phyloP scores from a whole-genome alignment of 331 rosid species.

The Malus hybrid region DNA sequence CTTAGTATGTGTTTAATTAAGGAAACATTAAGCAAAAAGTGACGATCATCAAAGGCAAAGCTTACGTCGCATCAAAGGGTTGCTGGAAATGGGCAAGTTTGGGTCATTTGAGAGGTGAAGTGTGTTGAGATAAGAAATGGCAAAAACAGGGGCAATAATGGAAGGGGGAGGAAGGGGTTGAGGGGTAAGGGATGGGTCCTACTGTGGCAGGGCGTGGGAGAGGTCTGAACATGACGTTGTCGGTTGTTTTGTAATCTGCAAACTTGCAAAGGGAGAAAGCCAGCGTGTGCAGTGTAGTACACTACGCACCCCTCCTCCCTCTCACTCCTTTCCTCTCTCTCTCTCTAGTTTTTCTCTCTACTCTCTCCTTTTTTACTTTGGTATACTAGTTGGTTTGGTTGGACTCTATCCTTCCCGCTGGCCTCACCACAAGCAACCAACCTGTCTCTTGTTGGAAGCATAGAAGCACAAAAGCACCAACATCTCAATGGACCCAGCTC shows the following conservation, averaged over 20 bases:
- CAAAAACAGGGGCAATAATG: conserved; percentile 30
- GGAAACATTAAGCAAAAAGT: conserved; percentile 11
- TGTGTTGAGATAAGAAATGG: conserved; percentile 27
- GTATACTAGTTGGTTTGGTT: background rate
- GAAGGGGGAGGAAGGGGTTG: conserved; percentile 16
- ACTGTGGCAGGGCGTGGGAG: conserved; percentile 62
- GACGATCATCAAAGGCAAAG: conserved; percentile 3
- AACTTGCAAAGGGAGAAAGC: background rate
- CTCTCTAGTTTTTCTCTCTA: background rate
- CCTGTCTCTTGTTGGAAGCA: conserved; percentile 58
- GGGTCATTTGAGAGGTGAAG: conserved; percentile 15
- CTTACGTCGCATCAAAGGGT: conserved; percentile 15
- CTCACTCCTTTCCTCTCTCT: background rate
- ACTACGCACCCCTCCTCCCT: background rate
- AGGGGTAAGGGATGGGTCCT: conserved; percentile 28
- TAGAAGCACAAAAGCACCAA: conserved; percentile 28
- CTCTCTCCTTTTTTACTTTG: background rate
- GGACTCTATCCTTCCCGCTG: conserved; percentile 11
- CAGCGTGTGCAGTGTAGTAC: background rate
- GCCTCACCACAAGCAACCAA: conserved; percentile 62
- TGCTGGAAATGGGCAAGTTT: conserved; percentile 7
- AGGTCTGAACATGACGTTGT: conserved; percentile 59
- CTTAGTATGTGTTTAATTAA: conserved; percentile 15
- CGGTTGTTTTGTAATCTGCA: conserved; percentile 45
- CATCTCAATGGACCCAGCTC: background rate